phyloP scores from a whole-genome alignment of 2,329 filamentous ascomycete species.

The Colletotrichum sp. region DNA sequence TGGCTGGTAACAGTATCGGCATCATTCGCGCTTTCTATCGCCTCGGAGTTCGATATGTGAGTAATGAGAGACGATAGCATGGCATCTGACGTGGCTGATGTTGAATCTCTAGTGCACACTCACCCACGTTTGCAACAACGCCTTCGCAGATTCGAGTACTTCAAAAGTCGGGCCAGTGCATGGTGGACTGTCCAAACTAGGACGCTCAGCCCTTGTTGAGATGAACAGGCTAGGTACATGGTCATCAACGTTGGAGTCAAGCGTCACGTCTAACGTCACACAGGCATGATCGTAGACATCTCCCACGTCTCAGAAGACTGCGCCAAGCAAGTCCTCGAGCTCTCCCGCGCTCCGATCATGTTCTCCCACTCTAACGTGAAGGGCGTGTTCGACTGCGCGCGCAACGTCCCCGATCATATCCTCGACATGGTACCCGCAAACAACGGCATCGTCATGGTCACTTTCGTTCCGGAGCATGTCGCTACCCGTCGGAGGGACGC shows the following conservation, averaged over 20 bases:
- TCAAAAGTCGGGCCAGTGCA: slow-evolving; percentile 25
- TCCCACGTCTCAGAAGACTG: slow-evolving; percentile 33
- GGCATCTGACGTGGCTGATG: fast-evolving
- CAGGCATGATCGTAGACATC: slow-evolving; percentile 32
- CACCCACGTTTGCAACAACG: slow-evolving; percentile 32
- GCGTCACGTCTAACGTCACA: background rate
- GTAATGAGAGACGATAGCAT: background rate
- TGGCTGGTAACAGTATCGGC: slow-evolving; percentile 36
- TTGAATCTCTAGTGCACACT: slow-evolving; percentile 24
- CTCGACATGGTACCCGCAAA: slow-evolving; percentile 38
- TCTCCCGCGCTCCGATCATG: slow-evolving; percentile 32
- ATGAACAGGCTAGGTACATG: slow-evolving; percentile 37
- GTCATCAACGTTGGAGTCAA: background rate
- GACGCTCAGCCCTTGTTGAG: slow-evolving; percentile 32
- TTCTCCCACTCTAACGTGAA: slow-evolving; percentile 36
- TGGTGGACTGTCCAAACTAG: slow-evolving; percentile 31
- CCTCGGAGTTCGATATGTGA: slow-evolving; percentile 39
- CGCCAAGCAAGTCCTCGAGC: slow-evolving; percentile 25
- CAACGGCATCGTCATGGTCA: slow-evolving; percentile 43
- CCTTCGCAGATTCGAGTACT: slow-evolving; percentile 30
- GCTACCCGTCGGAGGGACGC: slow-evolving; percentile 25
- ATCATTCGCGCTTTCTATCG: slow-evolving; percentile 36
- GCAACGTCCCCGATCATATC: slow-evolving; percentile 46
- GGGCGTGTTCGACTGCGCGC: slow-evolving; percentile 26
- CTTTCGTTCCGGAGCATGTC: slow-evolving; percentile 34